A percentile compares a stretch with the other conserved stretches of the same genome.
Conservation (phyloP, 2,329 filamentous ascomycete species). For the Cercospora zeae-maydis region DNA sequence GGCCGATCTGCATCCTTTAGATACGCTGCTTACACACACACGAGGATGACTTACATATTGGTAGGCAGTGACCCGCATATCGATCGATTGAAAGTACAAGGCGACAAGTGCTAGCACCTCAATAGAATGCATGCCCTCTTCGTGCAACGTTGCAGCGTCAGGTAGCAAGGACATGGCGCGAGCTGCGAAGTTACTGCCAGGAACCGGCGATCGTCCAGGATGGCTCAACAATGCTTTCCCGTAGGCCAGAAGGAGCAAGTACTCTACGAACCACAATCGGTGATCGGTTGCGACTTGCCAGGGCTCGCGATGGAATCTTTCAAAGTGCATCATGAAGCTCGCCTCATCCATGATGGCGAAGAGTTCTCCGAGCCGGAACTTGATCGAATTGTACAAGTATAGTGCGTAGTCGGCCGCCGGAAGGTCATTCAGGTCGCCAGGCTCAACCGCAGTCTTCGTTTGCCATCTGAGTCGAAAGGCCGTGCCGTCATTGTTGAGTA, state of each 20-base stretch:
- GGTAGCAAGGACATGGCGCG: background rate
- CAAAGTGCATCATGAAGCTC: slow-evolving; percentile 47
- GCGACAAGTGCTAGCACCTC: slow-evolving; percentile 17
- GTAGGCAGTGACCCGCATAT: slow-evolving; percentile 18
- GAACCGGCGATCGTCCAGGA: slow-evolving; percentile 6
- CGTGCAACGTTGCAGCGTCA: slow-evolving; percentile 13
- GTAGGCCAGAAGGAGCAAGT: slow-evolving; percentile 53
- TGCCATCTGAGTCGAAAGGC: slow-evolving; percentile 54
- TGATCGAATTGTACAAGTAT: slow-evolving; percentile 55
- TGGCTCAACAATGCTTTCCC: slow-evolving; percentile 49
- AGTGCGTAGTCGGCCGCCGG: slow-evolving; percentile 52
- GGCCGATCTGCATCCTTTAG: slow-evolving; percentile 40
- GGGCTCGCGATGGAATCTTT: slow-evolving; percentile 41
- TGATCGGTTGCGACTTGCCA: slow-evolving; percentile 28
- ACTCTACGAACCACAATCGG: slow-evolving; percentile 53
- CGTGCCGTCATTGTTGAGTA: slow-evolving; percentile 50
- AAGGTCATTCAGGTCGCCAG: slow-evolving; percentile 40
- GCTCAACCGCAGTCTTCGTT: slow-evolving; percentile 34
- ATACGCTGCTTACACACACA: background rate
- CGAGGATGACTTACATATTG: slow-evolving; percentile 6
- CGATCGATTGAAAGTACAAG: slow-evolving; percentile 19
- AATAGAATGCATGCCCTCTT: slow-evolving; percentile 12
- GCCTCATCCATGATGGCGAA: slow-evolving; percentile 56
- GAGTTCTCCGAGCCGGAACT: slow-evolving; percentile 54
- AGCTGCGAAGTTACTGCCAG: slow-evolving; percentile 38